These are phyloP conservation scores for Serpula lacrymans DNA, from an alignment of 768 basidiomycete species.

Conservation along the genomic window DNA sequence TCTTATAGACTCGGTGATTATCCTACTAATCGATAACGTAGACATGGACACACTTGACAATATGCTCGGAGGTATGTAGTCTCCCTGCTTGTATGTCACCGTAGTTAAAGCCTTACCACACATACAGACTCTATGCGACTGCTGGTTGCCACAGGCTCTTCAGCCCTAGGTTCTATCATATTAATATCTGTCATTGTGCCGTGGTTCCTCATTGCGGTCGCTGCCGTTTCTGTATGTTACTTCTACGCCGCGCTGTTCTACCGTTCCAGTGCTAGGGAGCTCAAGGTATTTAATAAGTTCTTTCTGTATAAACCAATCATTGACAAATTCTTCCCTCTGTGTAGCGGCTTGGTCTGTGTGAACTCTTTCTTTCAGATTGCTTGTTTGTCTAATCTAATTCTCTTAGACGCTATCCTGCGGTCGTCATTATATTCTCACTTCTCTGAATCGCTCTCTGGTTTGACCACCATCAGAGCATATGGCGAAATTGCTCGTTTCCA, in stretches of 20 bases:
- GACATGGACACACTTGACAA: conserved; percentile 85
- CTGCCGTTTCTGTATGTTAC: conserved; percentile 58
- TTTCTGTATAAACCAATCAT: too few species aligned
- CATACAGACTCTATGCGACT: conserved; percentile 65
- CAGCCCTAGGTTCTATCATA: conserved; percentile 73
- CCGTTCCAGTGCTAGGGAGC: conserved; percentile 78
- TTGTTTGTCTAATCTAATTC: too few species aligned
- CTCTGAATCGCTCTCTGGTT: conserved; percentile 83
- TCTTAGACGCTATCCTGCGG: conserved; percentile 77
- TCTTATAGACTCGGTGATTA: background rate
- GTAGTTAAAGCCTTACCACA: conserved; percentile 2
- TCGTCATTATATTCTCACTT: conserved; percentile 90
- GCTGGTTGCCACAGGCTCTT: conserved; percentile 59
- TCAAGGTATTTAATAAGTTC: conserved; percentile 52
- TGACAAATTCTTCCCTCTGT: background rate
- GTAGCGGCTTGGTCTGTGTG: conserved; percentile 57
- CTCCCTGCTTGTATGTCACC: background rate
- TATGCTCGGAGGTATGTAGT: conserved; percentile 47
- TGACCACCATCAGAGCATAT: conserved; percentile 87
- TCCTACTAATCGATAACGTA: conserved; percentile 15
- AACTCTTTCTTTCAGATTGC: conserved; percentile 1
- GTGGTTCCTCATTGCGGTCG: conserved; percentile 80
- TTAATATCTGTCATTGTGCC: conserved; percentile 75
- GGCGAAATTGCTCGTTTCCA: conserved; percentile 75
- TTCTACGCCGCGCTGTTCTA: conserved; percentile 77